These are phyloP conservation scores for Eucalyptus virginea DNA, from an alignment of 345 rosid species.

Conservation along the genomic window DNA sequence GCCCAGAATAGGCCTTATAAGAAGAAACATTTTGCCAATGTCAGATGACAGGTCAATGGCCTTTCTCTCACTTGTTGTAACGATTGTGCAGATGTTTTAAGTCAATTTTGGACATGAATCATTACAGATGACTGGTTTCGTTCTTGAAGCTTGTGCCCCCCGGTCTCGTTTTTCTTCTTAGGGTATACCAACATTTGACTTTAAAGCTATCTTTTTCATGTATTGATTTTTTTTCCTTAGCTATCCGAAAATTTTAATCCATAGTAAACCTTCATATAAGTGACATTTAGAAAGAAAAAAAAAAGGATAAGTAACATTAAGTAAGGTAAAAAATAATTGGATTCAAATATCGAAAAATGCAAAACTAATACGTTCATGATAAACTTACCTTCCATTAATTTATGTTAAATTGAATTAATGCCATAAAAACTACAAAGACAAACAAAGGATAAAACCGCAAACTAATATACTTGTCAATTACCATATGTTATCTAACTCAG, in stretches of 20 bases:
- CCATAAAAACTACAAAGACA: accelerated
- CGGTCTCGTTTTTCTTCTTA: not conserved
- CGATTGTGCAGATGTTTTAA: not conserved
- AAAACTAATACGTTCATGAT: too few relatives aligned
- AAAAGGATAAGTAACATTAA: not conserved
- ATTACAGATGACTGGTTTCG: not conserved
- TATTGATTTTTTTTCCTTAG: not conserved
- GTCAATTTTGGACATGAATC: not conserved
- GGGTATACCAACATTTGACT: not conserved
- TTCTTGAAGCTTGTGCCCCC: not conserved
- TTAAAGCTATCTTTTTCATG: not conserved
- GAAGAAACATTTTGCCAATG: not conserved
- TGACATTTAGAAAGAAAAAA: not conserved
- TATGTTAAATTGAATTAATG: too few relatives aligned
- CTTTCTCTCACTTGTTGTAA: not conserved
- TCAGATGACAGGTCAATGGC: not conserved
- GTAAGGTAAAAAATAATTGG: not conserved
- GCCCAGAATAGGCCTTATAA: not conserved
- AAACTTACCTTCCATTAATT: accelerated
- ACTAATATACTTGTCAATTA: accelerated
- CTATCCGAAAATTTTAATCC: not conserved
- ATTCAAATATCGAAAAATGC: accelerated
- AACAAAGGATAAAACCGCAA: accelerated
- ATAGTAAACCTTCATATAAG: not conserved
- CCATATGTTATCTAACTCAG: accelerated